Evolutionary conservation across 1,284 basidiomycete genomes (phyloP).

Genomic region (Nidula niveotomentosa): DNA sequence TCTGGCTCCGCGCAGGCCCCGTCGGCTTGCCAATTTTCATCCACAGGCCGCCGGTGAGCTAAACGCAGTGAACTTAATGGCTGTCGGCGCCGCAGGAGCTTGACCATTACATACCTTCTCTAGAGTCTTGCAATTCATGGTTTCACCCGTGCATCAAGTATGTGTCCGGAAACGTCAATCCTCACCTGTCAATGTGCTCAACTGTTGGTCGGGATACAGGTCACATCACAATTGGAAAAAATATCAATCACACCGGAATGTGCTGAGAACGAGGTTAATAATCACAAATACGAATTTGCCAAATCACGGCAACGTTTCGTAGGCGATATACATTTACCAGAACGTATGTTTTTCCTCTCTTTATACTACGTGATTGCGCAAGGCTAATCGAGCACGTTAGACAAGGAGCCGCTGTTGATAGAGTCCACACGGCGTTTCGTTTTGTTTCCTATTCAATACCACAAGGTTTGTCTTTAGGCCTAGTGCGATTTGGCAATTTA

Average conservation of each 20-base stretch:
- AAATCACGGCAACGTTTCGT: constrained; percentile 36
- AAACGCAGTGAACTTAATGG: too few relatives aligned
- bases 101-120: not conserved
- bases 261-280: not conserved
- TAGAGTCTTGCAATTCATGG: not conserved
- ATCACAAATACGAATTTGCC: not conserved
- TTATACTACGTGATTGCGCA: not conserved
- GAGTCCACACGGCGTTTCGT: constrained; percentile 83
- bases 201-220: not conserved
- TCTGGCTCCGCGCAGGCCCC: too few relatives aligned
- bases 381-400: constrained; percentile 30
- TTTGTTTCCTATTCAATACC: constrained; percentile 92
- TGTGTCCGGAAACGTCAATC: not conserved
- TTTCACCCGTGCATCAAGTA: not conserved
- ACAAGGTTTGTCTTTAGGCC: constrained; percentile 57
- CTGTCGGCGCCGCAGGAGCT: not conserved
- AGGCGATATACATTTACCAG: constrained; percentile 60
- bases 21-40: too few relatives aligned
- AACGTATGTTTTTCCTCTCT: constrained; percentile 47
- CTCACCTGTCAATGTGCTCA: not conserved
- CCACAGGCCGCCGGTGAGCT: too few relatives aligned
- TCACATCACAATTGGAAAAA: not conserved
- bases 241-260: not conserved
- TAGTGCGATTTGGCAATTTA: not conserved
- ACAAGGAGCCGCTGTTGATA: constrained; percentile 80